Evolutionary conservation across 1,139 yeast species (phyloP).

Genomic region (Lodderomyces margitis): DNA sequence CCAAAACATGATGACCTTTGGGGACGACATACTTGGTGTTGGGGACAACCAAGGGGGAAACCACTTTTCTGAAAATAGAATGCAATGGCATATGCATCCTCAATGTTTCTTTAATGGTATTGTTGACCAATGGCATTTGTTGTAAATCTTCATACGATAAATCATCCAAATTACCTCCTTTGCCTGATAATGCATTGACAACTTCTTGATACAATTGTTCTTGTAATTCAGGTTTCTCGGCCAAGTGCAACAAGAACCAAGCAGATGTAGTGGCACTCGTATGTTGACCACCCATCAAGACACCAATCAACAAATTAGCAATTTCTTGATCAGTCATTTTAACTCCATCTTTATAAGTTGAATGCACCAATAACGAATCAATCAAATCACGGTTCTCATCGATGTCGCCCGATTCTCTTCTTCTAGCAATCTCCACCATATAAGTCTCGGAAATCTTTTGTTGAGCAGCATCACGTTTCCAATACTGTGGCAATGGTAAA

Average conservation of each 20-base stretch:
- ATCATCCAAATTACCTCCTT: conserved; percentile 46
- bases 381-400: conserved; percentile 80
- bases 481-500: conserved; percentile 84
- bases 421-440: conserved; percentile 68
- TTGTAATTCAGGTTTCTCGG: conserved; percentile 80
- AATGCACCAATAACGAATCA: conserved; percentile 78
- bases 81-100: conserved; percentile 96
- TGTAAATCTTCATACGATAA: conserved; percentile 80
- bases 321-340: conserved; percentile 94
- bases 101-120: conserved; percentile 85
- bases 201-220: conserved; percentile 78
- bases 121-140: conserved; percentile 76
- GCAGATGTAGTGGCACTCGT: conserved; percentile 96
- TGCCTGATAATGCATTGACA: conserved; percentile 56
- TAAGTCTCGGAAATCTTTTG: conserved; percentile 75
- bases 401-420: conserved; percentile 74
- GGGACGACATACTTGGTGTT: conserved; percentile 82
- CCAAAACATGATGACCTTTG: conserved; percentile 83
- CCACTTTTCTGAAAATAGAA: conserved; percentile 90
- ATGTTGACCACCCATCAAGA: conserved; percentile 99
- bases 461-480: conserved; percentile 86
- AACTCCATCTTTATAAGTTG: conserved; percentile 90
- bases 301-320: conserved; percentile 90
- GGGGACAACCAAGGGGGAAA: conserved; percentile 75
- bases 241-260: conserved; percentile 90